Conservation (phyloP, 331 rosid genomes). For the Pyracantha coccinea region DNA sequence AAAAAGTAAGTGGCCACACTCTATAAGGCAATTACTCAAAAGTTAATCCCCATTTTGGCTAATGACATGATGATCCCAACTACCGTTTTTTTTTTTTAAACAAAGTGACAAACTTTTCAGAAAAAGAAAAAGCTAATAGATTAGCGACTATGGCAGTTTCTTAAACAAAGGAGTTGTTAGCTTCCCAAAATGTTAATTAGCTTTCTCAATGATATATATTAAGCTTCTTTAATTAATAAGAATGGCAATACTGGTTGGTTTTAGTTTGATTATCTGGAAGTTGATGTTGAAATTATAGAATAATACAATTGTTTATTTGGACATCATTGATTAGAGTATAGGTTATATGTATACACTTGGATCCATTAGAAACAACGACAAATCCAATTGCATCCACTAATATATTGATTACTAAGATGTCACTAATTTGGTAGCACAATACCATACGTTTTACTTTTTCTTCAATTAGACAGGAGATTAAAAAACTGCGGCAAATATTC, state of each 20-base stretch:
- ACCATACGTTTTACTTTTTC: neutral
- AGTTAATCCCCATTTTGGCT: neutral
- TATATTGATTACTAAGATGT: neutral
- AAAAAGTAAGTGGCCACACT: neutral
- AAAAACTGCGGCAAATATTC: neutral
- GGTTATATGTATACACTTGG: neutral
- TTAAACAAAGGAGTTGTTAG: neutral
- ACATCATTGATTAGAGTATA: neutral
- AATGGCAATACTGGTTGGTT: too few species aligned
- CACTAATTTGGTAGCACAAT: neutral
- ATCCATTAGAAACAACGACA: neutral
- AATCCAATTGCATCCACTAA: neutral
- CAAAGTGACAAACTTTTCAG: neutral
- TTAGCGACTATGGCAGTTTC: neutral
- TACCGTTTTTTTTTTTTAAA: neutral
- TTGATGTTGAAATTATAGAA: neutral
- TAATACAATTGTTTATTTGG: slow-evolving; percentile 2
- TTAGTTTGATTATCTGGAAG: neutral
- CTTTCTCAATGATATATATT: neutral
- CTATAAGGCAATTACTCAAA: neutral
- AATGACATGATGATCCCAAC: neutral
- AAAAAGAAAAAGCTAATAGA: neutral
- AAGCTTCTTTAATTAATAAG: neutral
- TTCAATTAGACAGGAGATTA: neutral
- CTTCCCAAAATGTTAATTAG: neutral